Evolutionary conservation across 257 asterid species (phyloP).

Genomic region (Nicotiana otophora): DNA sequence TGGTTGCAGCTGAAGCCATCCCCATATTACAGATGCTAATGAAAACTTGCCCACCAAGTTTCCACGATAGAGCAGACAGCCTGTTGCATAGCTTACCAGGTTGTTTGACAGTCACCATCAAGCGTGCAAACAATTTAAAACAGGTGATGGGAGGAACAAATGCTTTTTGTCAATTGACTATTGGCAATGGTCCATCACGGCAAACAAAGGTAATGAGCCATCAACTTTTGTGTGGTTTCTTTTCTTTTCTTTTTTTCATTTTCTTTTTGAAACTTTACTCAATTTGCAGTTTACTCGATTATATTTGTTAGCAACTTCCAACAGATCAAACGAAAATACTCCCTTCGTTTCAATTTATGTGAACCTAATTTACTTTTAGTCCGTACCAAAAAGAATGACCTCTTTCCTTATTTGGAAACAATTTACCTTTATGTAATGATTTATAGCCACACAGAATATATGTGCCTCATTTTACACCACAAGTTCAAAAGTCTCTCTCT

Average conservation of each 20-base stretch:
- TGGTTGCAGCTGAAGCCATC: slow-evolving; percentile 80
- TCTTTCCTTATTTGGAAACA: too few relatives aligned
- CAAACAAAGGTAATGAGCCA: slow-evolving; percentile 60
- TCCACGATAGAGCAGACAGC: slow-evolving; percentile 66
- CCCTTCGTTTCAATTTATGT: too few relatives aligned
- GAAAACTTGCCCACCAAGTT: slow-evolving; percentile 62
- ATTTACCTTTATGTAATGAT: too few relatives aligned
- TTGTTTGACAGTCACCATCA: slow-evolving; percentile 69
- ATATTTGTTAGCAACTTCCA: background rate
- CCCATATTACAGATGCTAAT: slow-evolving; percentile 66
- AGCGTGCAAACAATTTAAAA: slow-evolving; percentile 70
- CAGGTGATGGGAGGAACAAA: slow-evolving; percentile 66
- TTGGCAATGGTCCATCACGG: slow-evolving; percentile 71
- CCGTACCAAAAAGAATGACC: too few relatives aligned
- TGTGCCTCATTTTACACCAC: too few relatives aligned
- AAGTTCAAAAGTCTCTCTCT: too few relatives aligned
- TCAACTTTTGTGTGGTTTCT: background rate
- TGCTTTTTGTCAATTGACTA: slow-evolving; percentile 60
- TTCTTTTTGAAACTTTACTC: background rate
- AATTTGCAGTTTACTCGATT: background rate
- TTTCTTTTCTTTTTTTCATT: background rate
- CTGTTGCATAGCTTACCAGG: slow-evolving; percentile 80
- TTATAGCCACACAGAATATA: too few relatives aligned
- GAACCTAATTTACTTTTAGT: too few relatives aligned
- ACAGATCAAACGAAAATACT: background rate